Evolutionary conservation across 2,329 filamentous ascomycete genomes (phyloP).

Genomic region (Stagonosporopsis chrysanthemi): DNA sequence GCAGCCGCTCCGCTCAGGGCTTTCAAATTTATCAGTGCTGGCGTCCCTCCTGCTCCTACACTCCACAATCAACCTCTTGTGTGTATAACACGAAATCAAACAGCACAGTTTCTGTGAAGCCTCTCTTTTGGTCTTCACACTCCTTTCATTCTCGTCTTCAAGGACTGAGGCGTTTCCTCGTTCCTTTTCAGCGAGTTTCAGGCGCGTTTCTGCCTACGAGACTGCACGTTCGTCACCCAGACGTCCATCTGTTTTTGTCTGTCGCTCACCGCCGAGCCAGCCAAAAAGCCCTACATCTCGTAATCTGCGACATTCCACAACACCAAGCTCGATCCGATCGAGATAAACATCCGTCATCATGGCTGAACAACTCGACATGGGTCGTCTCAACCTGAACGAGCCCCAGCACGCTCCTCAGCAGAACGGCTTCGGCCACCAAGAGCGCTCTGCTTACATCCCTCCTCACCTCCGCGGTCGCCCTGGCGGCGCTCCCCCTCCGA

Average conservation of each 20-base stretch:
- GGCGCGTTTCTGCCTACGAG: slow-evolving; percentile 51
- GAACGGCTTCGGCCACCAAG: slow-evolving; percentile 58
- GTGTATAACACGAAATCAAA: slow-evolving; percentile 40
- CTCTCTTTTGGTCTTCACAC: slow-evolving; percentile 52
- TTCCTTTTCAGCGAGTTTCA: slow-evolving; percentile 51
- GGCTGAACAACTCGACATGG: slow-evolving; percentile 77
- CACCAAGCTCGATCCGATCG: slow-evolving; percentile 16
- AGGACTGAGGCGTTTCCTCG: slow-evolving; percentile 48
- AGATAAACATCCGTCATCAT: slow-evolving; percentile 37
- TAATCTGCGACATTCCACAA: slow-evolving; percentile 26
- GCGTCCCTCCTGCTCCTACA: slow-evolving; percentile 36
- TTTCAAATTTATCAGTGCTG: slow-evolving; percentile 32
- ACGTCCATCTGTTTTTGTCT: slow-evolving; percentile 35
- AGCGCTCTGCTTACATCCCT: slow-evolving; percentile 80
- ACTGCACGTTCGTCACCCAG: slow-evolving; percentile 43
- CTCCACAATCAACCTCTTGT: slow-evolving; percentile 41
- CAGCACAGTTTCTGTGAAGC: slow-evolving; percentile 48
- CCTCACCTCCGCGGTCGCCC: slow-evolving; percentile 74
- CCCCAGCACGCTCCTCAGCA: slow-evolving; percentile 64
- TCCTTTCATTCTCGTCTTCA: slow-evolving; percentile 50
- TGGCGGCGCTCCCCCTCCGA: slow-evolving; percentile 44
- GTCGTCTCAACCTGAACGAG: slow-evolving; percentile 73
- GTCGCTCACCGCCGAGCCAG: slow-evolving; percentile 43
- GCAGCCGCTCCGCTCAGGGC: slow-evolving; percentile 28
- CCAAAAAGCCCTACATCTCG: slow-evolving; percentile 29